Percentiles rank a stretch among this genome's conserved stretches.
These are phyloP conservation scores for Castanospermum australe DNA, from an alignment of 306 rosid genomes.

Conservation along the genomic window DNA sequence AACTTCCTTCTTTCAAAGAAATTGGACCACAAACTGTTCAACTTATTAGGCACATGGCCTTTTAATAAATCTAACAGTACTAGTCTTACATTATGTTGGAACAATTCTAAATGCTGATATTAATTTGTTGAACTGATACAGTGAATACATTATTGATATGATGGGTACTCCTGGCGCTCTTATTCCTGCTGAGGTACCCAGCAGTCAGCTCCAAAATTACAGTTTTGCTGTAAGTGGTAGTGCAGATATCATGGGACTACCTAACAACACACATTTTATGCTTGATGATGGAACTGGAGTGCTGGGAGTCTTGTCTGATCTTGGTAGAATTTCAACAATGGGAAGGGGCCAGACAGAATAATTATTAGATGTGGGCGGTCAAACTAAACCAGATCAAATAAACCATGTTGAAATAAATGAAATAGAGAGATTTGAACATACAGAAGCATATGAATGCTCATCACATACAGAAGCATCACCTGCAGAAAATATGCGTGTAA, in stretches of 20 bases:
- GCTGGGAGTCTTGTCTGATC: conserved; percentile 38
- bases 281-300: conserved; percentile 44
- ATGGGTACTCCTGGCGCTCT: conserved; percentile 99
- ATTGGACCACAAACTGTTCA: not conserved
- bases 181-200: conserved; percentile 93
- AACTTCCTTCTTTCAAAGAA: conserved; percentile 2
- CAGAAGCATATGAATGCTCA: conserved; percentile 49
- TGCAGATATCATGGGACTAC: conserved; percentile 53
- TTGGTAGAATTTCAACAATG: conserved; percentile 35
- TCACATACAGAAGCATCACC: conserved; percentile 52
- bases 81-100: conserved; percentile 14
- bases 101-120: conserved; percentile 27
- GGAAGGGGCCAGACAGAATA: conserved; percentile 52
- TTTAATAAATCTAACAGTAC: conserved; percentile 4
- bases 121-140: conserved; percentile 52
- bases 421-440: conserved; percentile 39
- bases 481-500: conserved; percentile 78
- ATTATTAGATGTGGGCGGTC: conserved; percentile 38
- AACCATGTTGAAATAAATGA: conserved; percentile 41
- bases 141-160: conserved; percentile 95
- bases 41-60: not conserved
- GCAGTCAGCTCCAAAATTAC: conserved; percentile 68
- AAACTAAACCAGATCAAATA: conserved; percentile 43
- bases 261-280: conserved; percentile 36
- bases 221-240: conserved; percentile 66